Percentiles rank a stretch among this genome's conserved stretches.
These are phyloP conservation scores for Ploettnerulaceae sp. DNA, from an alignment of 2,329 filamentous ascomycete species.

Conservation along the genomic window DNA sequence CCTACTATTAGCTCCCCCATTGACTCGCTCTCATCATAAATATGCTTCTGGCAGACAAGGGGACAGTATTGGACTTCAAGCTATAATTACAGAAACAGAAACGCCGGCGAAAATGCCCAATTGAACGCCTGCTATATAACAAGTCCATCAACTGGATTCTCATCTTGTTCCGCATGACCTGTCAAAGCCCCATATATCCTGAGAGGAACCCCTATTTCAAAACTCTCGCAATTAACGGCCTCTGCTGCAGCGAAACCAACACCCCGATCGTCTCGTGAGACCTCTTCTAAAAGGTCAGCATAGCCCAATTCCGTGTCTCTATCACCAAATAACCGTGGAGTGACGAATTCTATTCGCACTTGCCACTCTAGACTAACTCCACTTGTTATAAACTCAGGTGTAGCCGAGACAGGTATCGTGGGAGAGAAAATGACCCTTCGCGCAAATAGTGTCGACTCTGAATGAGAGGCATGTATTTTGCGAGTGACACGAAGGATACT, in stretches of 20 bases:
- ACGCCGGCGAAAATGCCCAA: no score
- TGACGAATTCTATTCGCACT: conserved; percentile 87
- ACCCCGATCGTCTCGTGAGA: conserved; percentile 74
- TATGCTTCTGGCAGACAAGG: no score
- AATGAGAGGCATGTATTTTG: conserved; percentile 70
- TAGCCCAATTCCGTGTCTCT: conserved; percentile 35
- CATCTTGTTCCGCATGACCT: conserved; percentile 27
- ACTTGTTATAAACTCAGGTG: conserved; percentile 87
- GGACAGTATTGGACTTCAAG: no score
- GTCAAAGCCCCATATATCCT: conserved; percentile 63
- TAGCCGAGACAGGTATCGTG: conserved; percentile 76
- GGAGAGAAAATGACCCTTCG: conserved; percentile 74
- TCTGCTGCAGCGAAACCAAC: conserved; percentile 73
- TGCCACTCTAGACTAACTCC: conserved; percentile 86
- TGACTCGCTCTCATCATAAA: no score
- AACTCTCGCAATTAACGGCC: conserved; percentile 77
- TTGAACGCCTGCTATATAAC: conserved; percentile 21
- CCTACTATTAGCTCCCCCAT: no score
- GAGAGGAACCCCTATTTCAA: conserved; percentile 82
- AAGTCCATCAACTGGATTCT: conserved; percentile 24
- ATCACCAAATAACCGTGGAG: conserved; percentile 50
- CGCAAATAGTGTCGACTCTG: conserved; percentile 79
- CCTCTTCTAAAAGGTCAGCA: conserved; percentile 64
- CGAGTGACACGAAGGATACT: conserved; percentile 85
- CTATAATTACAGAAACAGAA: no score